A percentile compares a stretch with the other conserved stretches of the same genome.
Evolutionary conservation across 805 yeast species (phyloP).

Genomic region (Yarrowia divulgata): DNA sequence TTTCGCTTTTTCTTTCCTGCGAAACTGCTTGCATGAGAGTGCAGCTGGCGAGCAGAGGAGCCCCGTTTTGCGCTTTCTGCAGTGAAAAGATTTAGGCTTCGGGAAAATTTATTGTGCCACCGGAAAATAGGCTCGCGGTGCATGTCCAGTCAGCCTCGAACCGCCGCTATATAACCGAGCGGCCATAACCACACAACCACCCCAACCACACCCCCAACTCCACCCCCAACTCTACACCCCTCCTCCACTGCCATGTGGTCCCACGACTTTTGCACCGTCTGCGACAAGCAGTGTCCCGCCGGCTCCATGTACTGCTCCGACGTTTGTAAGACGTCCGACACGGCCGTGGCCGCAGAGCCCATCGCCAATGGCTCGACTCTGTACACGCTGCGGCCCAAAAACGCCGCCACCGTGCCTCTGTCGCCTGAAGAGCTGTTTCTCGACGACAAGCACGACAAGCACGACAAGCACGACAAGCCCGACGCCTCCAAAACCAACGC

Average conservation of each 20-base stretch:
- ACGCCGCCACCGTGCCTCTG: slow-evolving; percentile 16
- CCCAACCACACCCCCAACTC: too few relatives aligned
- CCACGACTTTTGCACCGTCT: slow-evolving; percentile 65
- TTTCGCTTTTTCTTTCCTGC: slow-evolving; percentile 1
- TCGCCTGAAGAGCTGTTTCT: slow-evolving; percentile 35
- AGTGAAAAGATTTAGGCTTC: slow-evolving; percentile 2
- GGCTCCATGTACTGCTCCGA: slow-evolving; percentile 59
- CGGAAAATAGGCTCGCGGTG: slow-evolving; percentile 9
- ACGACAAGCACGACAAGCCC: background rate
- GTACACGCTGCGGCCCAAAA: slow-evolving; percentile 30
- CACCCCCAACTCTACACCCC: background rate
- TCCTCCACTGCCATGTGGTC: slow-evolving; percentile 49
- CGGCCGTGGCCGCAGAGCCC: background rate
- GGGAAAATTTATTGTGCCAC: slow-evolving; percentile 37
- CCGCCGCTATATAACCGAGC: slow-evolving; percentile 23
- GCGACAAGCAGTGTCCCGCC: slow-evolving; percentile 59
- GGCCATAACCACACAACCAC: too few relatives aligned
- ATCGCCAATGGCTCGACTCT: slow-evolving; percentile 4
- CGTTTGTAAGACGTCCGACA: slow-evolving; percentile 49
- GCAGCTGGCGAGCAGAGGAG: background rate
- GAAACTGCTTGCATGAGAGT: background rate
- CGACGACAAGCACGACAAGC: slow-evolving; percentile 14
- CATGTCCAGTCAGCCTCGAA: slow-evolving; percentile 10
- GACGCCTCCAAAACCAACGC: background rate
- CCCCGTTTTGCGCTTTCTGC: slow-evolving; percentile 5